Percentiles rank a stretch among this genome's conserved stretches.
Evolutionary conservation across 2,329 filamentous ascomycete species (phyloP).

Genomic region (Paecilomyces fulvus): DNA sequence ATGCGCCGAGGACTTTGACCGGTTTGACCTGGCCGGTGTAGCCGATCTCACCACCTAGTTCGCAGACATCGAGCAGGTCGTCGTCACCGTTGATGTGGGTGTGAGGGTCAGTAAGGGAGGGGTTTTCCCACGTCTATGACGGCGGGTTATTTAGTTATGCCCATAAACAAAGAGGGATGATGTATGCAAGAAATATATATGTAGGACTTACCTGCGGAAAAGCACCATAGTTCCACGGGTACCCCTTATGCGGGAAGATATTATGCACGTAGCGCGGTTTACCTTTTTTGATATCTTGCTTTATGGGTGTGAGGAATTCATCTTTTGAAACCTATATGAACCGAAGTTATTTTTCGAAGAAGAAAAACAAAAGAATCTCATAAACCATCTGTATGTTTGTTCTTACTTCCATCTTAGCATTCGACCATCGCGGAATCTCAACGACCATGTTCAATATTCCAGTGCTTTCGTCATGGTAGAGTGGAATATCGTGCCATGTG

Average conservation of each 20-base stretch:
- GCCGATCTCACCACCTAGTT: slow-evolving; percentile 85
- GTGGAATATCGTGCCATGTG: slow-evolving; percentile 84
- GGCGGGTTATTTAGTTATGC: not conserved
- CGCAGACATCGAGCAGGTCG: slow-evolving; percentile 88
- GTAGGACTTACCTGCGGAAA: slow-evolving; percentile 65
- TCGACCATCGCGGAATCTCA: slow-evolving; percentile 91
- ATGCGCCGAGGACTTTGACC: slow-evolving; percentile 90
- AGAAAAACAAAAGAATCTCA: not conserved
- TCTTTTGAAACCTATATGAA: slow-evolving; percentile 73
- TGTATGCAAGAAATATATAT: too few species aligned
- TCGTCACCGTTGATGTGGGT: slow-evolving; percentile 95
- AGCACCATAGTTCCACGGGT: slow-evolving; percentile 94
- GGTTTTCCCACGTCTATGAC: slow-evolving; percentile 82
- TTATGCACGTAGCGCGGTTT: slow-evolving; percentile 91
- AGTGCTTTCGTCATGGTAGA: slow-evolving; percentile 82
- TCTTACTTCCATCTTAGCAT: slow-evolving; percentile 84
- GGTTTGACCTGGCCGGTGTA: slow-evolving; percentile 85
- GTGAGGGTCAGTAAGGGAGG: slow-evolving; percentile 76
- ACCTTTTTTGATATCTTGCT: slow-evolving; percentile 92
- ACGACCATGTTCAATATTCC: slow-evolving; percentile 89
- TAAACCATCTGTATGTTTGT: not conserved
- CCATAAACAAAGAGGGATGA: not conserved
- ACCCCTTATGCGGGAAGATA: slow-evolving; percentile 96
- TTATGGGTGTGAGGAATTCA: slow-evolving; percentile 82
- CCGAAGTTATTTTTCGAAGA: not conserved